Evolutionary conservation across 1,284 basidiomycete species (phyloP).

Genomic region (Trichosporon faecale): DNA sequence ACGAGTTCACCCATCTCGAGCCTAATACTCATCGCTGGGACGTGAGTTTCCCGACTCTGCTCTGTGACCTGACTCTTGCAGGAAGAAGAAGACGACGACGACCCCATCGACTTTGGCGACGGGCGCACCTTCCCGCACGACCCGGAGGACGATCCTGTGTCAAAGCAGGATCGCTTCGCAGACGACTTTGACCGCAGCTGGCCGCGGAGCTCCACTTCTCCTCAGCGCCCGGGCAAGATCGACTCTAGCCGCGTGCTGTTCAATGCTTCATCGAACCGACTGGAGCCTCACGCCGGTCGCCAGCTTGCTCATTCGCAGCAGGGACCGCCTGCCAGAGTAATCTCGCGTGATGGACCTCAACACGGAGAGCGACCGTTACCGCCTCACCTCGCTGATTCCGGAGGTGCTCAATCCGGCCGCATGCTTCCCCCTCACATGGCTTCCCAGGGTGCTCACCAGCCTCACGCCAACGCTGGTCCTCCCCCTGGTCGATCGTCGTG

Average conservation of each 20-base stretch:
- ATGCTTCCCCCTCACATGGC: slow-evolving; percentile 44
- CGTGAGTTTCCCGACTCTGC: slow-evolving; percentile 57
- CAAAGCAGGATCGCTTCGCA: slow-evolving; percentile 48
- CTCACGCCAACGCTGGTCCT: slow-evolving; percentile 19
- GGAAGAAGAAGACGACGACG: slow-evolving; percentile 85
- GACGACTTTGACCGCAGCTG: slow-evolving; percentile 92
- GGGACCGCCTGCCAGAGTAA: slow-evolving; percentile 46
- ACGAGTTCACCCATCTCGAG: slow-evolving; percentile 87
- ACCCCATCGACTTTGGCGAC: slow-evolving; percentile 88
- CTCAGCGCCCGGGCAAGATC: slow-evolving; percentile 16
- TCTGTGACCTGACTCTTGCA: slow-evolving; percentile 54
- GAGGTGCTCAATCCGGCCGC: slow-evolving; percentile 18
- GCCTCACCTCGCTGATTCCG: slow-evolving; percentile 24
- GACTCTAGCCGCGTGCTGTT: slow-evolving; percentile 63
- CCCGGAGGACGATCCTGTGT: slow-evolving; percentile 35
- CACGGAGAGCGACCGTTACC: slow-evolving; percentile 23
- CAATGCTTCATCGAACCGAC: slow-evolving; percentile 79
- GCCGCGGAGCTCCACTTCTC: slow-evolving; percentile 58
- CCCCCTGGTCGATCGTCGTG: slow-evolving; percentile 16
- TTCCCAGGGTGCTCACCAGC: background rate
- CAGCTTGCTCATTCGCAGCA: slow-evolving; percentile 44
- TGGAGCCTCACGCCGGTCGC: slow-evolving; percentile 59
- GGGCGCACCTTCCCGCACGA: slow-evolving; percentile 64
- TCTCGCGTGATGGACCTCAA: slow-evolving; percentile 35
- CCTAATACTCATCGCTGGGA: slow-evolving; percentile 95